Evolutionary conservation across 2,329 filamentous ascomycete genomes (phyloP).

Genomic region (Colletotrichum theobromicola): DNA sequence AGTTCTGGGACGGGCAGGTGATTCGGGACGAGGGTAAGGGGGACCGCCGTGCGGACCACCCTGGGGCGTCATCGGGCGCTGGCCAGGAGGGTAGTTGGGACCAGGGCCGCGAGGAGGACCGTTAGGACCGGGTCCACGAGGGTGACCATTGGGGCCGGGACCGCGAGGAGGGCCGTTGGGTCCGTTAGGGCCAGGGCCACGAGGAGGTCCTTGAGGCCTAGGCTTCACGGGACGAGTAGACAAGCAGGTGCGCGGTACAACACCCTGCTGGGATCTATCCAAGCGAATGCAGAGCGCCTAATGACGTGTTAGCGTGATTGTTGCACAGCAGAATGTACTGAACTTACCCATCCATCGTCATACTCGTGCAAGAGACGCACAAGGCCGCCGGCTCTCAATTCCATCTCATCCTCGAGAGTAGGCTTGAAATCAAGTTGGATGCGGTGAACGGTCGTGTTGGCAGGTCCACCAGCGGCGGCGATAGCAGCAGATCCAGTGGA

Average conservation of each 20-base stretch:
- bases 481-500: conserved; percentile 63
- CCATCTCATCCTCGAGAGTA: conserved; percentile 90
- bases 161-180: conserved; percentile 36
- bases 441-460: conserved; percentile 76
- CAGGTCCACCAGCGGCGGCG: conserved; percentile 65
- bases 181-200: conserved; percentile 58
- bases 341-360: conserved; percentile 94
- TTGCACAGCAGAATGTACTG: not conserved
- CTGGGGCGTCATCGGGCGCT: conserved; percentile 46
- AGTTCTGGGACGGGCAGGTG: conserved; percentile 36
- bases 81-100: conserved; percentile 35
- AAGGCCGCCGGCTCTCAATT: conserved; percentile 79
- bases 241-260: conserved; percentile 90
- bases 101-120: conserved; percentile 33
- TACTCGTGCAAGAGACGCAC: conserved; percentile 94
- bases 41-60: conserved; percentile 34
- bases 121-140: conserved; percentile 27
- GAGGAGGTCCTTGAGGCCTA: conserved; percentile 58
- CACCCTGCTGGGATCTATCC: conserved; percentile 90
- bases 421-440: conserved; percentile 95
- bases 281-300: conserved; percentile 90
- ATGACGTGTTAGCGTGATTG: conserved; percentile 32
- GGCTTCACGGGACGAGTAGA: conserved; percentile 92
- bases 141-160: conserved; percentile 35
- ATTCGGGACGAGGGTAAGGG: conserved; percentile 36